Evolutionary conservation across 148 eudicot genomes (phyloP), one percentile per base, ranked within the genome.

Genomic region (Silene latifolia): DNA sequence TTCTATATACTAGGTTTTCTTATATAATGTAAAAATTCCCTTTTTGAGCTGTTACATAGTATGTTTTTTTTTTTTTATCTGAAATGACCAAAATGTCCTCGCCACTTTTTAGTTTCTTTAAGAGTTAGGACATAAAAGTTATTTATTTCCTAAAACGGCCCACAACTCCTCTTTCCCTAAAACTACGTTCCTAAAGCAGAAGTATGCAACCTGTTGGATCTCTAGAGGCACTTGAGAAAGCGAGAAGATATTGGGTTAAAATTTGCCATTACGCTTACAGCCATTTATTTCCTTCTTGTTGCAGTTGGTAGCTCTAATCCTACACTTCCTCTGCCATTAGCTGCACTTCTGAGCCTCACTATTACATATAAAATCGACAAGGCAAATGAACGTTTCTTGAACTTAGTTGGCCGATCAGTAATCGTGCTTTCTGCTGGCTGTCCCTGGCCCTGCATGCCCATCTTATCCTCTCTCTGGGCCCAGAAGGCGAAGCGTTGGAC

Each of bases 401-500:
- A 86, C 86, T 78, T 96, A 77, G 81, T 89, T 11, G 99, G 95
- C 56, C 92, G 89, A 56, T 89, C 93, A 58, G 76, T 96, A 73
- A 80, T 81, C 48, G 84, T 85, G 74, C 97, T 96, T 62, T 89
- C 93, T 32, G 89, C 92, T 11, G 84, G 96, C 74, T 96, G 99
- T 83, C 99, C 99, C 3, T 96, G 99, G 99, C 99, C 99, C 20
- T 92, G 99, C 87, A 88, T 91, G 93, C 91, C 97, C 56, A 87
- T 96, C 60, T 84, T 96, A 68, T 77, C 97, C 71, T 83, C 99
- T 63, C 87, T 96, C 12, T 96, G 99, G 99, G 88, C 88, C 32
- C 99, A 92, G 76, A 96, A 96, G 81, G 98, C 89, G 24, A 96
- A 86, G 81, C 93, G 99, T 20, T 96, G 99, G 99, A 88, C 95